phyloP scores from a whole-genome alignment of 495 filamentous ascomycete genomes.

The Penicillium coffeae region DNA sequence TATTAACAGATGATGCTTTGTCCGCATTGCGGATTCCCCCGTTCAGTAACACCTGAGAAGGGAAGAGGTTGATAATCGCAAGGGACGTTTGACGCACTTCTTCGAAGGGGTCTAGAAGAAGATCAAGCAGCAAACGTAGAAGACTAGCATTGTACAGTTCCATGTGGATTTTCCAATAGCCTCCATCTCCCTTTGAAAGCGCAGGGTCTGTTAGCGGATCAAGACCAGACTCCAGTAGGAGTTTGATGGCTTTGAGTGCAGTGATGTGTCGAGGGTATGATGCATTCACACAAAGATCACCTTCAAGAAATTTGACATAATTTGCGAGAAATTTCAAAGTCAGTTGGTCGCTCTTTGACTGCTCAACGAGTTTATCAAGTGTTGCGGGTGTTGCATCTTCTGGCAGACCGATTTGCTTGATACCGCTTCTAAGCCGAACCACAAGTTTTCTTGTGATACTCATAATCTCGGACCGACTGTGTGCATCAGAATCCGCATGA shows the following conservation, averaged over 20 bases:
- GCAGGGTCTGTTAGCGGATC: constrained; percentile 32
- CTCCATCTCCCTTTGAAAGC: constrained; percentile 20
- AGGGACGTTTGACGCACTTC: constrained; percentile 73
- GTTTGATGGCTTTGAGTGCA: constrained; percentile 61
- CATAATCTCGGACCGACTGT: constrained; percentile 72
- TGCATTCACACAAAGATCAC: constrained; percentile 67
- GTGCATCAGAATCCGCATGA: constrained; percentile 78
- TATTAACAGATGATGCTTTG: background rate
- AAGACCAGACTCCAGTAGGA: constrained; percentile 56
- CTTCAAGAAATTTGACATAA: constrained; percentile 67
- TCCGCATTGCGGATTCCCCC: constrained; percentile 6
- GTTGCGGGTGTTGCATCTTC: background rate
- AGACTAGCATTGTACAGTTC: constrained; percentile 51
- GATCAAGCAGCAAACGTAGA: constrained; percentile 61
- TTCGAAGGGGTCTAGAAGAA: constrained; percentile 85
- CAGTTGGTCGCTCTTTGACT: constrained; percentile 26
- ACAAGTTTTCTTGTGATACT: constrained; percentile 63
- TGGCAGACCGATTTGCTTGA: background rate
- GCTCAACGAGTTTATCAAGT: background rate
- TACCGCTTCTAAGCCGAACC: constrained; percentile 52
- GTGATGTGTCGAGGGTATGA: constrained; percentile 88
- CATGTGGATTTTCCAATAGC: constrained; percentile 48
- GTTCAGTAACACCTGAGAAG: constrained; percentile 22
- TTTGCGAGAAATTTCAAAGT: constrained; percentile 61
- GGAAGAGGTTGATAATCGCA: constrained; percentile 51